A percentile compares a stretch with the other conserved stretches of the same genome.
These are phyloP conservation scores for Eutrema heterophyllum DNA, from an alignment of 345 rosid genomes.

Conservation along the genomic window DNA sequence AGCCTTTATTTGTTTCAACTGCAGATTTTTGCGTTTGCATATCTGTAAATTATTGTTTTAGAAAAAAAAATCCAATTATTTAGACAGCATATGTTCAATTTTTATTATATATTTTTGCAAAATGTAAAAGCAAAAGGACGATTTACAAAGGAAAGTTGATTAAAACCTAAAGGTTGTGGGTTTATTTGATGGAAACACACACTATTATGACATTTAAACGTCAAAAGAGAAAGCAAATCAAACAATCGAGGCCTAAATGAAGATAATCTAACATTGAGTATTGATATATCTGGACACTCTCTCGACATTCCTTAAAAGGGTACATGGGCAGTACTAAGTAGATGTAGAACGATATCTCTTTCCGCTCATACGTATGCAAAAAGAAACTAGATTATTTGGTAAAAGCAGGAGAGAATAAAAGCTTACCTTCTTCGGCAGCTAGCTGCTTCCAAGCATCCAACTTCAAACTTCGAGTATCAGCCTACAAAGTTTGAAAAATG, in stretches of 20 bases:
- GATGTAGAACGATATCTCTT: not conserved
- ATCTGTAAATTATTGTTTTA: not conserved
- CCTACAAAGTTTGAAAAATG: constrained; percentile 43
- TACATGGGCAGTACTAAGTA: not conserved
- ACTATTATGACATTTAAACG: not conserved
- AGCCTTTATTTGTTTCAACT: not conserved
- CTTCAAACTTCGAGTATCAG: constrained; percentile 68
- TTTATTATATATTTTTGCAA: not conserved
- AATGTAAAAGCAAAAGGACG: not conserved
- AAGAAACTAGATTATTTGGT: not conserved
- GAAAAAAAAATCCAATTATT: too few species aligned
- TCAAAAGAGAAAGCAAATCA: not conserved
- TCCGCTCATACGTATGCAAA: not conserved
- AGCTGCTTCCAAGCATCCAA: constrained; percentile 91
- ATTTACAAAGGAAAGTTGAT: not conserved
- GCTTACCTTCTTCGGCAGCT: constrained; percentile 83
- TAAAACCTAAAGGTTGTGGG: not conserved
- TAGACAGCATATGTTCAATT: not conserved
- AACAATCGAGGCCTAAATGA: not conserved
- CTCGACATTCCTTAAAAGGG: constrained; percentile 4
- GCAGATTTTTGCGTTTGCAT: not conserved
- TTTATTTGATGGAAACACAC: not conserved
- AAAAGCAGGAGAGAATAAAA: not conserved
- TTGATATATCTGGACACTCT: not conserved
- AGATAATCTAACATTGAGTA: constrained; percentile 3